Conservation (phyloP, 257 asterid species). For the Solanum corneliomulleri region DNA sequence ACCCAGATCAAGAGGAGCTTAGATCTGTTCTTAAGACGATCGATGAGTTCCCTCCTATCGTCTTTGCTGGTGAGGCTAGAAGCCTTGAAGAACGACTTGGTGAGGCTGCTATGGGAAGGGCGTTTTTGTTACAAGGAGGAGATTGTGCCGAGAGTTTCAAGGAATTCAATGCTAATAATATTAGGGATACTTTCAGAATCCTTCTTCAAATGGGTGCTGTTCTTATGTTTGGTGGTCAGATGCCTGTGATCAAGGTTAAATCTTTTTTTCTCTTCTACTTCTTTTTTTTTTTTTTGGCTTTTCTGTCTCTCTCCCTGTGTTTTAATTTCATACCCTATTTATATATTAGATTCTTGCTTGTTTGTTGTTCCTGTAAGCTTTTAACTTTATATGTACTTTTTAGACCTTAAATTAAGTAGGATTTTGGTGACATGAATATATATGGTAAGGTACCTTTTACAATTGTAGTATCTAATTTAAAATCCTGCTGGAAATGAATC, state of each 20-base stretch:
- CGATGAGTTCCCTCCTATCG: conserved; percentile 56
- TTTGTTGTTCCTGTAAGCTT: background rate
- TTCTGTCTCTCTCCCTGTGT: background rate
- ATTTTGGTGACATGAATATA: background rate
- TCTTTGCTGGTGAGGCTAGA: conserved; percentile 82
- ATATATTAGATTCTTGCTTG: background rate
- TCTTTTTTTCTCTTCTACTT: background rate
- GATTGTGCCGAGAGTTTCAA: conserved; percentile 90
- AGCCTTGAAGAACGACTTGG: conserved; percentile 58
- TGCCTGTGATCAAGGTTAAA: conserved; percentile 61
- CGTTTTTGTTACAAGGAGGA: conserved; percentile 71
- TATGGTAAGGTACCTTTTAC: background rate
- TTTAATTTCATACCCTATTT: background rate
- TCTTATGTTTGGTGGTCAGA: conserved; percentile 71
- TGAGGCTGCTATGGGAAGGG: conserved; percentile 74
- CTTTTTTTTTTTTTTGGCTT: background rate
- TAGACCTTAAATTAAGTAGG: background rate
- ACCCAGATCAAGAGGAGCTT: conserved; percentile 31
- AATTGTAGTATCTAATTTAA: background rate
- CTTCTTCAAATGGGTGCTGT: conserved; percentile 80
- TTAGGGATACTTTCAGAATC: conserved; percentile 69
- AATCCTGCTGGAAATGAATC: background rate
- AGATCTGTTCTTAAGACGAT: conserved; percentile 45
- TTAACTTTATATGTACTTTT: background rate
- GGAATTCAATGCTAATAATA: conserved; percentile 66